phyloP scores from a whole-genome alignment of 768 basidiomycete species.

The Tubosaeta sp. region DNA sequence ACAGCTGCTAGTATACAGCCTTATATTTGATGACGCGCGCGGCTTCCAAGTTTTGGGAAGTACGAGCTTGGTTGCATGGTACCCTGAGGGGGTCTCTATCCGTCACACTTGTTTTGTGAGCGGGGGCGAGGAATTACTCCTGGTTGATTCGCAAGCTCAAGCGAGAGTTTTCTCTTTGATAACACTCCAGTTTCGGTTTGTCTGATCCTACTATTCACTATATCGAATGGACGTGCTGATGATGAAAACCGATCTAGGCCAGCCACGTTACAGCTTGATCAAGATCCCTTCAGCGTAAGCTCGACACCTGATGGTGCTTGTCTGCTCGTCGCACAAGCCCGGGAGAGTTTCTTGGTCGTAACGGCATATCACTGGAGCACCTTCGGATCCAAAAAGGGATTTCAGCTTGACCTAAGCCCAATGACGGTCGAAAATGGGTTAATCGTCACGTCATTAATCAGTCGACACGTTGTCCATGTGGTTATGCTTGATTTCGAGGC shows the following conservation, averaged over 20 bases:
- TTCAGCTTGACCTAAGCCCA: constrained; percentile 31
- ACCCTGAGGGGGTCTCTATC: constrained; percentile 28
- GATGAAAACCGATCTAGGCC: constrained; percentile 31
- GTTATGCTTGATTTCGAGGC: constrained; percentile 35
- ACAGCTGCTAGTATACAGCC: constrained; percentile 41
- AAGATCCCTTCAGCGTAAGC: constrained; percentile 27
- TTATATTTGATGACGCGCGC: constrained; percentile 44
- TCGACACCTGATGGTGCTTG: constrained; percentile 56
- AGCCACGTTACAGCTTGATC: constrained; percentile 38
- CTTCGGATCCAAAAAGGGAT: constrained; percentile 50
- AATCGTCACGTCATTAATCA: constrained; percentile 44
- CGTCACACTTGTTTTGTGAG: constrained; percentile 40
- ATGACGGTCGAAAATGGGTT: constrained; percentile 19
- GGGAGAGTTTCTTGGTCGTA: constrained; percentile 4
- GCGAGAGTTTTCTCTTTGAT: constrained; percentile 52
- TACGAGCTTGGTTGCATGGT: constrained; percentile 42
- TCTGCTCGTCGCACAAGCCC: constrained; percentile 34
- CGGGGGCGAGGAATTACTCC: constrained; percentile 49
- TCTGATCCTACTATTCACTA: not conserved
- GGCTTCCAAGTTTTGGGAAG: constrained; percentile 39
- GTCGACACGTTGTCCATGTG: constrained; percentile 40
- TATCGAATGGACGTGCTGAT: not conserved
- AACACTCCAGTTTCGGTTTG: constrained; percentile 50
- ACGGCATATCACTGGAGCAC: constrained; percentile 52
- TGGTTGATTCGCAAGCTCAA: constrained; percentile 42